Conservation (phyloP, 2,329 filamentous ascomycete species). For the Verticillium longisporum region DNA sequence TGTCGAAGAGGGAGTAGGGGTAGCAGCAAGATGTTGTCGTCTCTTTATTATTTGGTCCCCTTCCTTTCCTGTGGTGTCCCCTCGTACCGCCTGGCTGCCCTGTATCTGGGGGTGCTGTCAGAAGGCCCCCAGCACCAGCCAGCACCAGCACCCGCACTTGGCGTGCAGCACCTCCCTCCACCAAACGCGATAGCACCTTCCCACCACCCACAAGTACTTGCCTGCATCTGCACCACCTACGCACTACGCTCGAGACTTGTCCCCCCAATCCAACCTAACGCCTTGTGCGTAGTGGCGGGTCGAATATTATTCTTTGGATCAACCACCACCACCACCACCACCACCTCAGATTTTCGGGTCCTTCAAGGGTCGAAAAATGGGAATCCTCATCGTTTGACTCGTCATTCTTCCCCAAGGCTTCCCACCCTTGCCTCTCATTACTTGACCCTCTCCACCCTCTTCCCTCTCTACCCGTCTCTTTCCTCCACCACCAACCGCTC, state of each 20-base stretch:
- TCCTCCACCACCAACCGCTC: conserved; percentile 1
- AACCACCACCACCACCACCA: background rate
- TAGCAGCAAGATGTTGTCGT: background rate
- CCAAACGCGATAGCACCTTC: background rate
- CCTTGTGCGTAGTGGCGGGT: background rate
- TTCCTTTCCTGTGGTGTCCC: background rate
- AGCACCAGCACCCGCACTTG: background rate
- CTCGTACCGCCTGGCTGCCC: background rate
- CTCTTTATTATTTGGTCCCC: background rate
- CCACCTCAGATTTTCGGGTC: background rate
- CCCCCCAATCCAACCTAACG: background rate
- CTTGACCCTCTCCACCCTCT: conserved; percentile 8
- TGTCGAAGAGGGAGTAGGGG: background rate
- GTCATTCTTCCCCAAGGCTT: background rate
- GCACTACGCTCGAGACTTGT: background rate
- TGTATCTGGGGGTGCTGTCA: background rate
- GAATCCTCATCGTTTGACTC: background rate
- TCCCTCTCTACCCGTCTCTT: conserved; percentile 1
- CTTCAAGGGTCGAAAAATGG: background rate
- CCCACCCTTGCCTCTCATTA: background rate
- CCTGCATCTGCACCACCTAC: background rate
- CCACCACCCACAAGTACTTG: background rate
- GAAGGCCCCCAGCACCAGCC: background rate
- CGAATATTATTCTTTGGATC: background rate
- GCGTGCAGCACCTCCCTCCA: background rate